Evolutionary conservation across 306 rosid genomes (phyloP).

Genomic region (Dicorynia guianensis): DNA sequence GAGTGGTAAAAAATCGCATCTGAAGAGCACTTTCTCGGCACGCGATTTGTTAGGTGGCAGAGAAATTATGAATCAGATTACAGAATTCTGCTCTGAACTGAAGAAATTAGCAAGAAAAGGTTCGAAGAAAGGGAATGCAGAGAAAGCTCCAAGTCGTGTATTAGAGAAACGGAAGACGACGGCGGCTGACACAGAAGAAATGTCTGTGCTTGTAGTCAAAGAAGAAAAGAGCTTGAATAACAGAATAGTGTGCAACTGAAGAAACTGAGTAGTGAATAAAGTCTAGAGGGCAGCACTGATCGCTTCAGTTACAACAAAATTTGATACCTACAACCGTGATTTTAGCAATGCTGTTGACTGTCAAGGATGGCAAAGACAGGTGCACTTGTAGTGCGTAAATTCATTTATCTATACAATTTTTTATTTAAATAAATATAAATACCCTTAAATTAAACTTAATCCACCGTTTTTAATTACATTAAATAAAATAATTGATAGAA

Average conservation of each 20-base stretch:
- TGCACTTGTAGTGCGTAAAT: too few species aligned
- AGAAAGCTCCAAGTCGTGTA: conserved; percentile 37
- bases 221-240: conserved; percentile 31
- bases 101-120: conserved; percentile 57
- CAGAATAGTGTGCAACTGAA: neutral
- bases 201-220: conserved; percentile 49
- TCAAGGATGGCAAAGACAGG: too few species aligned
- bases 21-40: conserved; percentile 58
- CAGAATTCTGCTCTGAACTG: conserved; percentile 52
- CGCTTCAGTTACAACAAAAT: too few species aligned
- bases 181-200: conserved; percentile 44
- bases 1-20: conserved; percentile 33
- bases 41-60: conserved; percentile 56
- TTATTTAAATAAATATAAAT: too few species aligned
- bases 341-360: too few species aligned
- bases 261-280: neutral
- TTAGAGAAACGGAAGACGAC: conserved; percentile 42
- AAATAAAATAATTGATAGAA: too few species aligned
- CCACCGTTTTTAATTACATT: too few species aligned
- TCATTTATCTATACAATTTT: too few species aligned
- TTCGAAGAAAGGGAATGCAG: conserved; percentile 43
- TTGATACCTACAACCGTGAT: too few species aligned
- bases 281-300: neutral
- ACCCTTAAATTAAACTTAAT: too few species aligned
- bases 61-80: conserved; percentile 60